Evolutionary conservation across 2,329 filamentous ascomycete species (phyloP).

Genomic region (Colletotrichum spinosum): DNA sequence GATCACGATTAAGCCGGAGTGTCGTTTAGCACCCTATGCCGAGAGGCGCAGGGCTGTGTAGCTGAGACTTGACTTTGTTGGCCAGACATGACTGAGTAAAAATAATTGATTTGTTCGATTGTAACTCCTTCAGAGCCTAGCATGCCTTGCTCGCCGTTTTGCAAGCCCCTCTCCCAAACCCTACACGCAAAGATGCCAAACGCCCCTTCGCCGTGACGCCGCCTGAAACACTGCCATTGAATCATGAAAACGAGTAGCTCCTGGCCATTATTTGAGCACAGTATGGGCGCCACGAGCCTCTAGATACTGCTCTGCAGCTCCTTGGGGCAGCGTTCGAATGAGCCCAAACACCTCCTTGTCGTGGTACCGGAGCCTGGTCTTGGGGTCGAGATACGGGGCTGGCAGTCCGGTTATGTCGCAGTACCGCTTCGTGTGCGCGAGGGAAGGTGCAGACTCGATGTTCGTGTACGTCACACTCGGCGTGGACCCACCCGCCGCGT

Average conservation of each 20-base stretch:
- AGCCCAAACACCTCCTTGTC: conserved; percentile 91
- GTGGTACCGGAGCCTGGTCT: conserved; percentile 92
- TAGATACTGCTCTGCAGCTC: conserved; percentile 87
- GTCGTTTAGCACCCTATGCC: conserved; percentile 82
- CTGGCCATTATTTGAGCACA: conserved; percentile 79
- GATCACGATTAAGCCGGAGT: conserved; percentile 99
- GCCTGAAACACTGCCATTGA: background rate
- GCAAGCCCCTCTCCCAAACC: background rate
- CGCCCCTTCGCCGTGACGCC: conserved; percentile 1
- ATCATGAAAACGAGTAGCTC: conserved; percentile 1
- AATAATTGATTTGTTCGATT: background rate
- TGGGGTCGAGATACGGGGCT: conserved; percentile 94
- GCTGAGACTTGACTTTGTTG: conserved; percentile 97
- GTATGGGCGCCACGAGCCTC: conserved; percentile 93
- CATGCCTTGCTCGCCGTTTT: conserved; percentile 2
- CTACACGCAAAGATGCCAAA: background rate
- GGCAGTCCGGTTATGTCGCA: conserved; percentile 95
- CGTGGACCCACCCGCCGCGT: conserved; percentile 57
- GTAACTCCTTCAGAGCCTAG: background rate
- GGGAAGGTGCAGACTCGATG: conserved; percentile 91
- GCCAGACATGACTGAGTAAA: conserved; percentile 70
- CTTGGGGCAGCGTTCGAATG: conserved; percentile 83
- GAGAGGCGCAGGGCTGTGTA: conserved; percentile 86
- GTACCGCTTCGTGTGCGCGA: conserved; percentile 88
- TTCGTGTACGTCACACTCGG: conserved; percentile 92